Conservation (phyloP, 2,329 filamentous ascomycete species). For the Bipolaris cookei region DNA sequence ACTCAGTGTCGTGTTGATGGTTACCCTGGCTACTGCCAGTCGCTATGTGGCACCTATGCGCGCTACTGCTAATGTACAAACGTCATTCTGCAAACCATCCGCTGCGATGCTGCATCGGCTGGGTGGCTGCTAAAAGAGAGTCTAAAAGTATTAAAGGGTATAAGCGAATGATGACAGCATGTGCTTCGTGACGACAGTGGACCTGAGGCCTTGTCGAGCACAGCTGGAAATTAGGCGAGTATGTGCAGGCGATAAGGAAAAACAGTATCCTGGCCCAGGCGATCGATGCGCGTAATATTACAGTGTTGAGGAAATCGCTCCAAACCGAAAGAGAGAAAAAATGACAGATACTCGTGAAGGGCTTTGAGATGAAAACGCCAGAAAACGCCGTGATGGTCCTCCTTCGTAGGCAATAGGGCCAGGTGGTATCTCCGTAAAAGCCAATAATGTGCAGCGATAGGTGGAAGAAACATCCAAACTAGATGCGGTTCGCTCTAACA, state of each 20-base stretch:
- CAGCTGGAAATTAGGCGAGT: slow-evolving; percentile 20
- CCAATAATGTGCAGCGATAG: slow-evolving; percentile 35
- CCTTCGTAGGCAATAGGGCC: slow-evolving; percentile 8
- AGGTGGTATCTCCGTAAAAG: slow-evolving; percentile 36
- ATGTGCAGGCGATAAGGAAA: slow-evolving; percentile 6
- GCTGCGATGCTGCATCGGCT: slow-evolving; percentile 14
- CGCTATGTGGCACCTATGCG: slow-evolving; percentile 1
- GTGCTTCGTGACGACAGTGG: slow-evolving; percentile 30
- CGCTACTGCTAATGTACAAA: slow-evolving; percentile 47
- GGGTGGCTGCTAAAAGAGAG: slow-evolving; percentile 40
- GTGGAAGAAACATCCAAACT: slow-evolving; percentile 41
- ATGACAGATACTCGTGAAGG: slow-evolving; percentile 34
- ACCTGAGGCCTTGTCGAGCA: slow-evolving; percentile 25
- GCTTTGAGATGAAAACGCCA: slow-evolving; percentile 25
- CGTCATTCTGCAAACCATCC: slow-evolving; percentile 35
- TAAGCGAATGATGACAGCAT: slow-evolving; percentile 43
- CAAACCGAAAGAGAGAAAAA: slow-evolving; percentile 11
- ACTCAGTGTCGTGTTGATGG: slow-evolving; percentile 20
- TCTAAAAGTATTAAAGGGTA: slow-evolving; percentile 48
- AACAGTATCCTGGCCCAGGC: slow-evolving; percentile 8
- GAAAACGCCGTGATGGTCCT: slow-evolving; percentile 28
- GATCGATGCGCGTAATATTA: slow-evolving; percentile 36
- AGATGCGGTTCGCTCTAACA: slow-evolving; percentile 35
- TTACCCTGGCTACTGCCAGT: slow-evolving; percentile 11
- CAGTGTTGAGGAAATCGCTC: slow-evolving; percentile 35